These are phyloP conservation scores for Boletus chippewaensis DNA, from an alignment of 1,284 basidiomycete species.

Conservation along the genomic window DNA sequence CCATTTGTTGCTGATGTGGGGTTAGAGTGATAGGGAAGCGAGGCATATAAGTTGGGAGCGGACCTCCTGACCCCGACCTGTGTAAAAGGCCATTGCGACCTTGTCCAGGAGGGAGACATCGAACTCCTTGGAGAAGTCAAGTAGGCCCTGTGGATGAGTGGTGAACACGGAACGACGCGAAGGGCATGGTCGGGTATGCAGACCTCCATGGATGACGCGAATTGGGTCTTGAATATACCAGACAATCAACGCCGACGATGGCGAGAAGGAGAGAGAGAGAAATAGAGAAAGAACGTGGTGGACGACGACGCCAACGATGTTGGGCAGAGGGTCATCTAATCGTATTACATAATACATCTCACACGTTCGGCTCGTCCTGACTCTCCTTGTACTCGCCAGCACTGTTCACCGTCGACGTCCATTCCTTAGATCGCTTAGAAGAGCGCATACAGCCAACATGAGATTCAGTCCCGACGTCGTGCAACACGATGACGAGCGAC, in stretches of 20 bases:
- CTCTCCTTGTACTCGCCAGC: neutral
- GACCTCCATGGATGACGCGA: constrained; percentile 35
- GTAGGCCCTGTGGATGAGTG: constrained; percentile 51
- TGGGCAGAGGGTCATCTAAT: constrained; percentile 43
- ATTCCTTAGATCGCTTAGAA: neutral
- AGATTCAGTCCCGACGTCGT: neutral
- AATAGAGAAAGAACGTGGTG: constrained; percentile 8
- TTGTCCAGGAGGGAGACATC: constrained; percentile 82
- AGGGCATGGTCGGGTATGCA: constrained; percentile 6
- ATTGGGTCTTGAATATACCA: constrained; percentile 4
- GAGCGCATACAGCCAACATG: neutral
- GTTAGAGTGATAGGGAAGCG: constrained; percentile 15
- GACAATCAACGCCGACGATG: constrained; percentile 10
- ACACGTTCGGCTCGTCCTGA: constrained; percentile 13
- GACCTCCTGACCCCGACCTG: constrained; percentile 72
- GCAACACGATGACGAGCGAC: constrained; percentile 11
- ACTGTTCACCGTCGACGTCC: neutral
- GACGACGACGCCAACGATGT: constrained; percentile 30
- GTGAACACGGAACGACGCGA: constrained; percentile 26
- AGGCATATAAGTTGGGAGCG: constrained; percentile 15
- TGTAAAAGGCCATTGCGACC: constrained; percentile 80
- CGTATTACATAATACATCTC: constrained; percentile 31
- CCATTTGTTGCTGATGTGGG: constrained; percentile 72
- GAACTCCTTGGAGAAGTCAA: constrained; percentile 83
- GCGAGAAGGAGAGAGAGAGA: constrained; percentile 5